A percentile compares a stretch with the other conserved stretches of the same genome.
phyloP scores from a whole-genome alignment of 495 filamentous ascomycete species.

The Cercophora sp. region DNA sequence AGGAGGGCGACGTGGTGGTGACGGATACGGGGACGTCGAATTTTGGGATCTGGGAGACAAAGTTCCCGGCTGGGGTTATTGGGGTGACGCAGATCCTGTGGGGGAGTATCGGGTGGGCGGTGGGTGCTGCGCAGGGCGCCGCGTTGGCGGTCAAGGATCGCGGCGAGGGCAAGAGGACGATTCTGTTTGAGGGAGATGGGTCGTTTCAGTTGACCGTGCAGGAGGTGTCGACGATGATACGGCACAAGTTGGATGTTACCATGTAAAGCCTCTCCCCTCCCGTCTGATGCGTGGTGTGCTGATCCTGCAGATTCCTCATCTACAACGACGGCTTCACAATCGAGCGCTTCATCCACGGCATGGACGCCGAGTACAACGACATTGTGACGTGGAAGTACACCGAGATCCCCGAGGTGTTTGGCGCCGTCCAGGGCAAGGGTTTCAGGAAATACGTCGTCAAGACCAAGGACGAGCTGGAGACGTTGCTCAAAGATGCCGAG shows the following conservation, averaged over 20 bases:
- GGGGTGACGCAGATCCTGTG: slow-evolving; percentile 82
- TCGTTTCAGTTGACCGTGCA: slow-evolving; percentile 81
- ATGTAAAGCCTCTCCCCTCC: too few relatives aligned
- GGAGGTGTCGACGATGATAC: slow-evolving; percentile 82
- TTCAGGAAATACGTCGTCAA: slow-evolving; percentile 65
- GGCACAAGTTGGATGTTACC: slow-evolving; percentile 71
- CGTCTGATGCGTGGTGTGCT: too few relatives aligned
- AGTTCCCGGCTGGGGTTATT: slow-evolving; percentile 70
- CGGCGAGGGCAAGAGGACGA: slow-evolving; percentile 53
- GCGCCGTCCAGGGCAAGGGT: slow-evolving; percentile 51
- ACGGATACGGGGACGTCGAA: slow-evolving; percentile 88
- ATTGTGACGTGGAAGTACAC: slow-evolving; percentile 70
- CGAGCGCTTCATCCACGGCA: slow-evolving; percentile 71
- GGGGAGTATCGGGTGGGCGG: slow-evolving; percentile 82
- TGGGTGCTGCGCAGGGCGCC: slow-evolving; percentile 74
- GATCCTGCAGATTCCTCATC: slow-evolving; percentile 59
- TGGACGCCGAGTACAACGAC: slow-evolving; percentile 77
- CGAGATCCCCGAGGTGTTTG: slow-evolving; percentile 64
- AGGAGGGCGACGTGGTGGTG: slow-evolving; percentile 72
- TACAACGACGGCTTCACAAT: slow-evolving; percentile 76
- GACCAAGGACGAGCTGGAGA: slow-evolving; percentile 64
- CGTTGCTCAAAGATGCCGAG: slow-evolving; percentile 60
- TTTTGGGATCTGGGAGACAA: slow-evolving; percentile 87
- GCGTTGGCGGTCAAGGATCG: slow-evolving; percentile 65
- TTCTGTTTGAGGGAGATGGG: slow-evolving; percentile 87